Evolutionary conservation across 805 yeast species (phyloP).

Genomic region (Candida nanaspora): DNA sequence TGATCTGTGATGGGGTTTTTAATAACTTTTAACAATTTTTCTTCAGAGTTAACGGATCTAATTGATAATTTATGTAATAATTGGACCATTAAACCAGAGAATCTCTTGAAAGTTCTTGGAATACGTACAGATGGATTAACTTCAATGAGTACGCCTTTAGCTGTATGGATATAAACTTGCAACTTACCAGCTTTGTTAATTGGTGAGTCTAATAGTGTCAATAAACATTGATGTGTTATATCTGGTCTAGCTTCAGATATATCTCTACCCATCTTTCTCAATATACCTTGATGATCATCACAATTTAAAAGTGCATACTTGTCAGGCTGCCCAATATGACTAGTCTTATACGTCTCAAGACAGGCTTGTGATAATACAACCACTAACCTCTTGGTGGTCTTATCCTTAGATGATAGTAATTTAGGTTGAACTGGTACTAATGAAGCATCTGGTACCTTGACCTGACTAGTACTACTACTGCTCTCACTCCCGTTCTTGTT

Average conservation of each 20-base stretch:
- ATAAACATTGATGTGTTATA: conserved; percentile 94
- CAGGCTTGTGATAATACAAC: conserved; percentile 97
- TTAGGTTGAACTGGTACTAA: conserved; percentile 84
- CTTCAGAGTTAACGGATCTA: conserved; percentile 92
- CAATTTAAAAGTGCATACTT: conserved; percentile 91
- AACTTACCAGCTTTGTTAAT: conserved; percentile 95
- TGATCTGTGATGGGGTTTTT: conserved; percentile 97
- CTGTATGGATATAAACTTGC: conserved; percentile 94
- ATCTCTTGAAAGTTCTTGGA: conserved; percentile 96
- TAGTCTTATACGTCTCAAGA: conserved; percentile 87
- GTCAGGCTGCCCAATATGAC: conserved; percentile 72
- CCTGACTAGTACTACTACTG: no score
- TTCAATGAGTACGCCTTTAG: conserved; percentile 89
- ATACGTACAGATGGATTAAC: conserved; percentile 95
- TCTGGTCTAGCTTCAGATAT: conserved; percentile 99
- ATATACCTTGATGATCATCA: conserved; percentile 95
- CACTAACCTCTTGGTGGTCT: conserved; percentile 75
- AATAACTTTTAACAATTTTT: conserved; percentile 85
- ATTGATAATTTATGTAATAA: conserved; percentile 86
- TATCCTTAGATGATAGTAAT: conserved; percentile 76
- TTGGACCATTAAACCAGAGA: conserved; percentile 97
- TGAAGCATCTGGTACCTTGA: conserved; percentile 43
- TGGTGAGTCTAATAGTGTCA: conserved; percentile 94
- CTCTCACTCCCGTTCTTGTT: conserved; percentile 15
- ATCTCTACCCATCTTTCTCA: conserved; percentile 94